Conservation (phyloP, 352 stramenopile species). For the Thalassiosira exigua region DNA sequence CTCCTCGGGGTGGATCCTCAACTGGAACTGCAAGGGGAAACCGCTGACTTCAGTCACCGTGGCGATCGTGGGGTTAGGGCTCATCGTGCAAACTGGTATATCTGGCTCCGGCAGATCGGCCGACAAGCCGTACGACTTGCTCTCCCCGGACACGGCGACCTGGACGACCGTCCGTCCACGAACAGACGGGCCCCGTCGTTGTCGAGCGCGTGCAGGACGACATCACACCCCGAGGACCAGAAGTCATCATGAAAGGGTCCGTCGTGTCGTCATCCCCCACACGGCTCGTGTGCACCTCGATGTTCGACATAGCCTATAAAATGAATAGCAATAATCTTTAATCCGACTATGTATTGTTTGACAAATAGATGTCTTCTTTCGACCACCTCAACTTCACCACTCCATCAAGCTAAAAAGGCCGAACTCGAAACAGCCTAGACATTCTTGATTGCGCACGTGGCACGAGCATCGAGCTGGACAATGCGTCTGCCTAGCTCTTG, state of each 20-base stretch:
- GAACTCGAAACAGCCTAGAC: too few relatives aligned
- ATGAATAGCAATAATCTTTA: too few relatives aligned
- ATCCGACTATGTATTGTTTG: too few relatives aligned
- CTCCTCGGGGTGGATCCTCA: slow-evolving; percentile 60
- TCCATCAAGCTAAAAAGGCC: too few relatives aligned
- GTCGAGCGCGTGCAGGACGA: slow-evolving; percentile 96
- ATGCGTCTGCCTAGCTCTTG: too few relatives aligned
- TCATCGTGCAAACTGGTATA: slow-evolving; percentile 99
- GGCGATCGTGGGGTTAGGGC: slow-evolving; percentile 87
- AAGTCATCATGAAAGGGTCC: slow-evolving; percentile 89
- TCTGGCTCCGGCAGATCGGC: slow-evolving; percentile 95
- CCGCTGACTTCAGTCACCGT: slow-evolving; percentile 88
- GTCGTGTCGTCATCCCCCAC: slow-evolving; percentile 68
- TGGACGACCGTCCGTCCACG: slow-evolving; percentile 96
- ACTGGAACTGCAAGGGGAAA: slow-evolving; percentile 82
- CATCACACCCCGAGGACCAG: slow-evolving; percentile 94
- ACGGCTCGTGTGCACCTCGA: slow-evolving; percentile 81
- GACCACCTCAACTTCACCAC: too few relatives aligned
- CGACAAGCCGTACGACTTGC: slow-evolving; percentile 95
- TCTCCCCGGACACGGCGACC: slow-evolving; percentile 84
- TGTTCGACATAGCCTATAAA: too few relatives aligned
- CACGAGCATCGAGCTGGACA: too few relatives aligned
- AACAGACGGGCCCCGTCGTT: slow-evolving; percentile 98
- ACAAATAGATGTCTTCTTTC: too few relatives aligned
- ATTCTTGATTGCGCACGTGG: too few relatives aligned